These are phyloP conservation scores for Naegleria fowleri DNA, from an alignment of 208 protist species.

Conservation along the genomic window DNA sequence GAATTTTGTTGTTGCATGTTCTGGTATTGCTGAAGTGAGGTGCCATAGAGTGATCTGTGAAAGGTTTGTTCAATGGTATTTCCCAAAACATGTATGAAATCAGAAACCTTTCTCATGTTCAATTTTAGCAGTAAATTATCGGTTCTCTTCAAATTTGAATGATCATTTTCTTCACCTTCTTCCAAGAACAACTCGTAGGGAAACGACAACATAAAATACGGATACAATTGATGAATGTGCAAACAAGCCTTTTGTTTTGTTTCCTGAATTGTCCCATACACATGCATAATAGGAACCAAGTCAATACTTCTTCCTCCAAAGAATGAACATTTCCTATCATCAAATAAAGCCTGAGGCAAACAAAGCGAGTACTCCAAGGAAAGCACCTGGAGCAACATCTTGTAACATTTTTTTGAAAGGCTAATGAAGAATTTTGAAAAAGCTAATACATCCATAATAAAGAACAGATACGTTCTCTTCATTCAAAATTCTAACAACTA, in stretches of 20 bases:
- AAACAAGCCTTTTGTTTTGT: constrained; percentile 16
- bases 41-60: neutral
- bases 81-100: neutral
- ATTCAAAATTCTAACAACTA: too few species aligned
- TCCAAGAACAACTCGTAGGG: neutral
- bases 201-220: neutral
- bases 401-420: neutral
- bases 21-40: neutral
- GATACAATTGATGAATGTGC: constrained; percentile 3
- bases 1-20: neutral
- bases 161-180: neutral
- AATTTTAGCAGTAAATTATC: neutral
- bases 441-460: too few species aligned
- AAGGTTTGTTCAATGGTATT: neutral
- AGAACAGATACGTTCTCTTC: too few species aligned
- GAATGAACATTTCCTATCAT: neutral
- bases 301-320: neutral
- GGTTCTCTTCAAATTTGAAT: neutral
- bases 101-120: neutral
- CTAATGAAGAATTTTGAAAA: too few species aligned
- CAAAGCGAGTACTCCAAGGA: neutral
- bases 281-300: neutral
- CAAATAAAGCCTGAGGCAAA: neutral
- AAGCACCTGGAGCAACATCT: neutral
- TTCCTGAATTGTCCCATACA: neutral